Evolutionary conservation across 2,329 filamentous ascomycete species (phyloP).

Genomic region (Colletotrichum agaves): DNA sequence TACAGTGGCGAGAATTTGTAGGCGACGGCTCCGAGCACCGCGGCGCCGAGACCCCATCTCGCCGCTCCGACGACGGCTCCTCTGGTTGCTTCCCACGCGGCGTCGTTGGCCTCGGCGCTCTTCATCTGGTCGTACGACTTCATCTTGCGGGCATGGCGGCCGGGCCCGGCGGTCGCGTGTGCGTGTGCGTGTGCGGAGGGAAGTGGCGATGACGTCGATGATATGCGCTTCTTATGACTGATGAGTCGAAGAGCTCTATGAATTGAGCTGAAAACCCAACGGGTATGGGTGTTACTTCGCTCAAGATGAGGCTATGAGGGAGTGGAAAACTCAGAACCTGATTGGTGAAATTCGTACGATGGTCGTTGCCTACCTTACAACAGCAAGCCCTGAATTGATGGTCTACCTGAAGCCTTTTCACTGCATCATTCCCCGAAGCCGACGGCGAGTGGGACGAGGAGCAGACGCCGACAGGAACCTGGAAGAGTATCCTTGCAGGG

Average conservation of each 20-base stretch:
- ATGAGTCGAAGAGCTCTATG: neutral
- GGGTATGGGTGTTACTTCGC: neutral
- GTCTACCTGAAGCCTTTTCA: slow-evolving; percentile 8
- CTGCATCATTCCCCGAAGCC: slow-evolving; percentile 33
- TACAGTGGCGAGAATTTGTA: slow-evolving; percentile 77
- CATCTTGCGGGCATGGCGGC: slow-evolving; percentile 47
- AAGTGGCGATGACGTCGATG: slow-evolving; percentile 28
- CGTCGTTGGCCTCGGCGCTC: slow-evolving; percentile 74
- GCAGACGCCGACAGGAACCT: slow-evolving; percentile 25
- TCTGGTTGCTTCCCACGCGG: slow-evolving; percentile 76
- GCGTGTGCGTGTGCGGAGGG: neutral
- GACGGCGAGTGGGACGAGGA: slow-evolving; percentile 21
- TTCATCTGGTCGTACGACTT: slow-evolving; percentile 67
- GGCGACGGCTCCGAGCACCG: slow-evolving; percentile 69
- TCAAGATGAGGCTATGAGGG: neutral
- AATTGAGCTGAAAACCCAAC: neutral
- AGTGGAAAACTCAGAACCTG: neutral
- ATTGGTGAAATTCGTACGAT: slow-evolving; percentile 35
- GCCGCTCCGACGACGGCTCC: slow-evolving; percentile 75
- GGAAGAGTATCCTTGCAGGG: slow-evolving; percentile 13
- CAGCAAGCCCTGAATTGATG: neutral
- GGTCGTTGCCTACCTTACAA: neutral
- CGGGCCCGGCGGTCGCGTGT: neutral
- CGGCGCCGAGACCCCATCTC: slow-evolving; percentile 78
- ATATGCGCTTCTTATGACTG: neutral